A percentile compares a stretch with the other conserved stretches of the same genome.
These are phyloP conservation scores for Filobasidium floriforme DNA, from an alignment of 768 basidiomycete genomes.

Conservation along the genomic window DNA sequence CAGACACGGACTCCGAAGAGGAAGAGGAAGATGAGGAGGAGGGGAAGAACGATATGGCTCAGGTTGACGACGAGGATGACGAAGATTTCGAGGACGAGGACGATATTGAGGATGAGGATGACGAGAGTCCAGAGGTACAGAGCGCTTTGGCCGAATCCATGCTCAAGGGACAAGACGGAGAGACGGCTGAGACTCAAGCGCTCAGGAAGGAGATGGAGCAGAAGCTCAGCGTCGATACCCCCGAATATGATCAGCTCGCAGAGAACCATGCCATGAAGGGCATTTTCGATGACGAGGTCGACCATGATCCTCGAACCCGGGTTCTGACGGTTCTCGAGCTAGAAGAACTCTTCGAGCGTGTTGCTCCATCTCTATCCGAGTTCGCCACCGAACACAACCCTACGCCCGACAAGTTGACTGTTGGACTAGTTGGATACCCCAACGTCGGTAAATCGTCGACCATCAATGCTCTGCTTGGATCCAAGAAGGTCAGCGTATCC, in stretches of 20 bases:
- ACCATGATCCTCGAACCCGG: constrained; percentile 52
- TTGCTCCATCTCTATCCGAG: constrained; percentile 38
- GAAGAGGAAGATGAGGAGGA: constrained; percentile 38
- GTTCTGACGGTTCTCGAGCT: constrained; percentile 80
- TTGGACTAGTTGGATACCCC: constrained; percentile 82
- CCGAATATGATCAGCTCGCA: constrained; percentile 10
- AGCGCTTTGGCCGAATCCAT: constrained; percentile 8
- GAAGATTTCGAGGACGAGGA: constrained; percentile 24
- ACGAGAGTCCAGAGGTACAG: constrained; percentile 9
- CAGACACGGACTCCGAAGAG: constrained; percentile 37
- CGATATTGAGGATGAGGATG: constrained; percentile 11
- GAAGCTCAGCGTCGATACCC: constrained; percentile 2
- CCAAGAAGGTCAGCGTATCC: constrained; percentile 98
- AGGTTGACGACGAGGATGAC: constrained; percentile 37
- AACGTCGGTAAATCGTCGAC: constrained; percentile 99
- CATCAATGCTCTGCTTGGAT: constrained; percentile 91
- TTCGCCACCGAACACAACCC: constrained; percentile 38
- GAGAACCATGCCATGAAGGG: constrained; percentile 11
- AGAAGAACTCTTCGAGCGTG: constrained; percentile 63
- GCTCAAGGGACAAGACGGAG: constrained; percentile 9
- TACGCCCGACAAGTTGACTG: constrained; percentile 35
- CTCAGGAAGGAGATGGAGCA: background rate
- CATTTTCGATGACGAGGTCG: constrained; percentile 17
- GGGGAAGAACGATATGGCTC: constrained; percentile 31
- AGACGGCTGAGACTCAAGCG: constrained; percentile 1